A percentile compares a stretch with the other conserved stretches of the same genome.
These are phyloP conservation scores for Zygoascus tannicola DNA, from an alignment of 805 yeast species.

Conservation along the genomic window DNA sequence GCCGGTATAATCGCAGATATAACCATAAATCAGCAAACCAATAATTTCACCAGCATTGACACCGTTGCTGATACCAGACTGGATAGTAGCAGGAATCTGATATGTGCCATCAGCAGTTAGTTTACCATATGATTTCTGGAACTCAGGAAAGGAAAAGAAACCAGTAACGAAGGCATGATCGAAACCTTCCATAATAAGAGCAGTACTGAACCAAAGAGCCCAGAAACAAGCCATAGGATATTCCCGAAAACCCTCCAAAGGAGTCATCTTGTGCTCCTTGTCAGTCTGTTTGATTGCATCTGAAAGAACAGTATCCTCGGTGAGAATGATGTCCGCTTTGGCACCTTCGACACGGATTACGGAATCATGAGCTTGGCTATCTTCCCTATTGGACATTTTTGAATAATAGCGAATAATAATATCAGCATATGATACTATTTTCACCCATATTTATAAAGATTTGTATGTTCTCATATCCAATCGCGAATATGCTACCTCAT, in stretches of 20 bases:
- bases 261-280: constrained; percentile 14
- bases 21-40: constrained; percentile 39
- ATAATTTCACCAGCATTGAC: constrained; percentile 33
- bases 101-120: constrained; percentile 8
- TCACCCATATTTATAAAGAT: background rate
- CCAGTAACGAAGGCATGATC: constrained; percentile 35
- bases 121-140: constrained; percentile 34
- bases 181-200: constrained; percentile 44
- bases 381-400: background rate
- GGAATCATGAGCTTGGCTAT: background rate
- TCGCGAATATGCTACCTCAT: background rate
- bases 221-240: constrained; percentile 40
- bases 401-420: background rate
- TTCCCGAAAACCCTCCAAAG: constrained; percentile 21
- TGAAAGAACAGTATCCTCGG: background rate
- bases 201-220: constrained; percentile 36
- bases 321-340: background rate
- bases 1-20: constrained; percentile 37
- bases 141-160: constrained; percentile 39
- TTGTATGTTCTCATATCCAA: too few relatives aligned
- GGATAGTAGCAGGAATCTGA: constrained; percentile 29
- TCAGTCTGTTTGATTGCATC: constrained; percentile 4
- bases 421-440: background rate
- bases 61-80: constrained; percentile 16
- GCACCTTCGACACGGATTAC: background rate